A percentile compares a stretch with the other conserved stretches of the same genome.
phyloP scores from a whole-genome alignment of 805 yeast genomes.

The Lipomyces chichibuensis region DNA sequence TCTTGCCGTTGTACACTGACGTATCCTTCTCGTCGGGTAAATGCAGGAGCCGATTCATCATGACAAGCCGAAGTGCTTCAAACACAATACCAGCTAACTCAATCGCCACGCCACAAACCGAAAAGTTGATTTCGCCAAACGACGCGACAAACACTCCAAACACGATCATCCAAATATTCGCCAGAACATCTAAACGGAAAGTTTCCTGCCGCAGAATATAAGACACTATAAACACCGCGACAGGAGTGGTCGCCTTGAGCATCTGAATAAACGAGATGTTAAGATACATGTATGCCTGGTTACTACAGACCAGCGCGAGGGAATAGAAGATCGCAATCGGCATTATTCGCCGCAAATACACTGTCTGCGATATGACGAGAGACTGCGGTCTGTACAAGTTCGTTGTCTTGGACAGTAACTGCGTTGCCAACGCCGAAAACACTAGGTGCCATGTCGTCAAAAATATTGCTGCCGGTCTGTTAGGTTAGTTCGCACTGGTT shows the following conservation, averaged over 20 bases:
- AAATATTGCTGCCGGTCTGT: conserved; percentile 29
- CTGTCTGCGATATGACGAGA: conserved; percentile 25
- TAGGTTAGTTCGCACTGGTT: neutral
- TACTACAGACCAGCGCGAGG: conserved; percentile 36
- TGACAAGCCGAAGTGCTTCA: conserved; percentile 38
- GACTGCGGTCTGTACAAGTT: conserved; percentile 29
- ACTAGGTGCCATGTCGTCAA: conserved; percentile 39
- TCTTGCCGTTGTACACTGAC: conserved; percentile 19
- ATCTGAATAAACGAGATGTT: conserved; percentile 40
- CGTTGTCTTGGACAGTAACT: conserved; percentile 33
- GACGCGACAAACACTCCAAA: conserved; percentile 39
- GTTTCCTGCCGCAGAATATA: conserved; percentile 34
- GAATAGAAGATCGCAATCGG: conserved; percentile 39
- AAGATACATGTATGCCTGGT: conserved; percentile 38
- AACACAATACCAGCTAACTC: conserved; percentile 36
- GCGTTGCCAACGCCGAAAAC: conserved; percentile 38
- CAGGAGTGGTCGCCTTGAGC: conserved; percentile 40
- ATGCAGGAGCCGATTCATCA: conserved; percentile 37
- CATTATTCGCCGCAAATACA: conserved; percentile 33
- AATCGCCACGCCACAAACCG: conserved; percentile 27
- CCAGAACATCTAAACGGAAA: conserved; percentile 32
- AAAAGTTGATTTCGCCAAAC: conserved; percentile 37
- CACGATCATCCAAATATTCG: conserved; percentile 38
- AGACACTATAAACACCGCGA: conserved; percentile 37
- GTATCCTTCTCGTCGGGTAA: conserved; percentile 22